Evolutionary conservation across 1,284 basidiomycete species (phyloP).

Genomic region (Marasmius fiardii): DNA sequence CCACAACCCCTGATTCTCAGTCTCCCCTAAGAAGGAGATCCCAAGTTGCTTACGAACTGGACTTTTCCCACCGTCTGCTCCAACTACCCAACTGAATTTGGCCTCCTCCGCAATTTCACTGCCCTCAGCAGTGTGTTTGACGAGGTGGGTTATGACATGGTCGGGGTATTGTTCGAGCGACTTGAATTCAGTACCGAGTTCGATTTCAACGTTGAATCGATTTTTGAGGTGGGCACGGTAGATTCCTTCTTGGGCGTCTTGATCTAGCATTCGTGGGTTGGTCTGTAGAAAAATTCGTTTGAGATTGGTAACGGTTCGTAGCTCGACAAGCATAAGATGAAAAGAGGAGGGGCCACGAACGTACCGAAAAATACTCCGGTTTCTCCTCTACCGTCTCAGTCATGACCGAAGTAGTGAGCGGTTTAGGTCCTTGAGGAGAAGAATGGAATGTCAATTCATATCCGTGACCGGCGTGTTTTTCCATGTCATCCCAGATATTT

Average conservation of each 20-base stretch:
- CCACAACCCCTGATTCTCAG: background rate
- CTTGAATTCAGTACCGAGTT: conserved; percentile 33
- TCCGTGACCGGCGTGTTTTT: background rate
- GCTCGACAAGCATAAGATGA: background rate
- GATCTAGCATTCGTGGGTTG: conserved; percentile 28
- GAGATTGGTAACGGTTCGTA: background rate
- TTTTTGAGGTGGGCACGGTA: conserved; percentile 29
- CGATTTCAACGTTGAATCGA: conserved; percentile 28
- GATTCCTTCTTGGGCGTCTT: conserved; percentile 33
- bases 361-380: conserved; percentile 12
- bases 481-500: conserved; percentile 7
- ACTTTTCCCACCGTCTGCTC: conserved; percentile 14
- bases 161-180: conserved; percentile 31
- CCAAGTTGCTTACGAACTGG: conserved; percentile 13
- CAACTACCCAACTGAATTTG: conserved; percentile 6
- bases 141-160: conserved; percentile 29
- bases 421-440: background rate
- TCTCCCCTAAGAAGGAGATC: background rate
- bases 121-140: conserved; percentile 19
- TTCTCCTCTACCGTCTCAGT: background rate
- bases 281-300: background rate
- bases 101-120: conserved; percentile 1
- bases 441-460: background rate
- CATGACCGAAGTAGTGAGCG: background rate
- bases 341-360: conserved; percentile 8